phyloP scores from a whole-genome alignment of 768 basidiomycete genomes.

The Obba rivulosa region DNA sequence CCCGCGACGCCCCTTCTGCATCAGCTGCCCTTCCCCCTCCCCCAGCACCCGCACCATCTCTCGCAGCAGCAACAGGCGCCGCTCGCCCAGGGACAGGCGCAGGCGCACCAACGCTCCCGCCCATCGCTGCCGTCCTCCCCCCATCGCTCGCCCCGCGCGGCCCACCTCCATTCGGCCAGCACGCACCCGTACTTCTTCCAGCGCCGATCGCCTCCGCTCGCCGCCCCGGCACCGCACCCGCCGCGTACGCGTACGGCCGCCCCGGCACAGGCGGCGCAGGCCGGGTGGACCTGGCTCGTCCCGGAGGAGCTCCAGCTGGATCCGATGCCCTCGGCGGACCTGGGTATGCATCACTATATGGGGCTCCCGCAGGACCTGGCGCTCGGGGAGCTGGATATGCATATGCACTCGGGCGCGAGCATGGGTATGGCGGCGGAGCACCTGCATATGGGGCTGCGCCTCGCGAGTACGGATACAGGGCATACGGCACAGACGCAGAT shows the following conservation, averaged over 20 bases:
- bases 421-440: too few relatives aligned
- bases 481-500: too few relatives aligned
- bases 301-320: too few relatives aligned
- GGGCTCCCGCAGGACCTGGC: slow-evolving; percentile 39
- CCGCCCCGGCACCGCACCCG: slow-evolving; percentile 66
- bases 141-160: slow-evolving; percentile 39
- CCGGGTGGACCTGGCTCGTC: neutral
- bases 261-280: slow-evolving; percentile 32
- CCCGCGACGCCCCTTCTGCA: slow-evolving; percentile 36
- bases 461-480: too few relatives aligned
- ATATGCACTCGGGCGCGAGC: too few relatives aligned
- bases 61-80: slow-evolving; percentile 44
- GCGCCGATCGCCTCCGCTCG: slow-evolving; percentile 35
- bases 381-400: slow-evolving; percentile 24
- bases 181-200: slow-evolving; percentile 46
- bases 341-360: neutral
- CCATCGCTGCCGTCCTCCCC: slow-evolving; percentile 75
- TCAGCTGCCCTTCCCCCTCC: slow-evolving; percentile 33
- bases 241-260: slow-evolving; percentile 49
- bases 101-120: slow-evolving; percentile 54
- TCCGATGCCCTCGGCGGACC: too few relatives aligned
- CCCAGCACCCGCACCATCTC: slow-evolving; percentile 42
- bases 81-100: slow-evolving; percentile 4
- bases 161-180: slow-evolving; percentile 8
- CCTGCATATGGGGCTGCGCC: too few relatives aligned